A percentile compares a stretch with the other conserved stretches of the same genome.
Conservation (phyloP, 257 asterid genomes). For the Primulina tabacum region DNA sequence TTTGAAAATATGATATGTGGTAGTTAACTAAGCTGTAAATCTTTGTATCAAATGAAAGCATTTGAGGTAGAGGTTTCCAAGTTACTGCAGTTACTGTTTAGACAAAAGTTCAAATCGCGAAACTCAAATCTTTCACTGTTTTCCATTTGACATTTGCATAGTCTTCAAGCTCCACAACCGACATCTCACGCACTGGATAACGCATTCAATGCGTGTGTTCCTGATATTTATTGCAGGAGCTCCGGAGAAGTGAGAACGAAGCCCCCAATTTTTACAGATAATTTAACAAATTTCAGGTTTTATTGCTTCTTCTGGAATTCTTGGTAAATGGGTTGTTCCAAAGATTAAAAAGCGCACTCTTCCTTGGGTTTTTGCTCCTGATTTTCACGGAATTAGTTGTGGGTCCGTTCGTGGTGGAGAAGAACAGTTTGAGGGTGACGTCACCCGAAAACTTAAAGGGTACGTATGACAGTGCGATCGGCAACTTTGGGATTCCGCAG, state of each 20-base stretch:
- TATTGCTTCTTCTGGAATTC: slow-evolving; percentile 19
- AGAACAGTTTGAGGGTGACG: slow-evolving; percentile 81
- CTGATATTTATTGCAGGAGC: slow-evolving; percentile 1
- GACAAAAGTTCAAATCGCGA: neutral
- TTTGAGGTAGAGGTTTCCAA: no score
- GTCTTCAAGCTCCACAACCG: no score
- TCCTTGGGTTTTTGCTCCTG: slow-evolving; percentile 45
- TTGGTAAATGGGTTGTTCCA: slow-evolving; percentile 49
- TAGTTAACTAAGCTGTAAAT: no score
- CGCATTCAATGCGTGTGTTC: slow-evolving; percentile 19
- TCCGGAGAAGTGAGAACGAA: slow-evolving; percentile 7
- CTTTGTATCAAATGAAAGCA: no score
- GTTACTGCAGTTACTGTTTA: neutral
- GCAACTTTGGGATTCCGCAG: slow-evolving; percentile 91
- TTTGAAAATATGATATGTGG: no score
- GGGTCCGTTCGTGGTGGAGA: slow-evolving; percentile 87
- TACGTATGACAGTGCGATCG: slow-evolving; percentile 77
- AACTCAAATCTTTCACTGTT: neutral
- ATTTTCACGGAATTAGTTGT: slow-evolving; percentile 38
- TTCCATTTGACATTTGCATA: slow-evolving; percentile 17
- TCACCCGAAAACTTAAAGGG: slow-evolving; percentile 83
- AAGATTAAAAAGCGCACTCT: slow-evolving; percentile 39
- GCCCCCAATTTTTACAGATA: neutral
- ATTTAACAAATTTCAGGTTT: slow-evolving; percentile 6
- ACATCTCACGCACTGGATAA: neutral